Evolutionary conservation across 768 basidiomycete genomes (phyloP), one percentile per base, ranked within the genome.

Genomic region (Xanthoconium stramineum): DNA sequence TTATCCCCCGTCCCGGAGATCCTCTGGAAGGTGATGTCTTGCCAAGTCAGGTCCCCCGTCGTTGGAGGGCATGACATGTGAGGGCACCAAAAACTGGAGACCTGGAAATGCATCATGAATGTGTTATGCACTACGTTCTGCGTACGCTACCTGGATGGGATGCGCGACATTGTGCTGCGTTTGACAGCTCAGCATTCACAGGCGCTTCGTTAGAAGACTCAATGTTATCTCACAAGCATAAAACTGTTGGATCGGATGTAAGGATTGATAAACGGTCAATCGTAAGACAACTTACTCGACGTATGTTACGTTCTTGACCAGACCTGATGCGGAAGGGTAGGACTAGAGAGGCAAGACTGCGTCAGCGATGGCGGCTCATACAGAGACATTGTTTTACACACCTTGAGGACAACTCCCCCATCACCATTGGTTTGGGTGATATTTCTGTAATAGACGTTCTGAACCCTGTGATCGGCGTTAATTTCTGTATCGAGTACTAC

Each of bases 111-210:
- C 3, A 28, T 55, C 36, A 47, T 2, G 17, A 53, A 38, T 15
- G n/a, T 7, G 20, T 32, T 17, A 13, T 14, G n/a, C 20, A 5
- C 13, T 19, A 32, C n/a, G 3, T 9, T 28, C 30, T 35, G 35
- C 6, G 24, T 13, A 46, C 12, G 14, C 46, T 59, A 65, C 63
- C 60, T 20, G 2, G 43, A 62, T 59, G 17, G 59, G 59, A 11
- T 53, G 1, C 4, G 33, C 35, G 36, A 58, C 45, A 8, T 50
- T 24, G 10, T 45, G 38, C 63, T 61, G 5, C 13, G 20, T 42
- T 30, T 17, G 5, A 28, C 24, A 15, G 4, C 10, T 63, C 40
- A 60, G 24, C 17, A 44, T 30, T 30, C 42, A 24, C 4, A 15
- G 36, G 29, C n/a, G 17, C 13, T 37, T 30, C 24, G 24, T 24